Base-by-base conservation (phyloP, 2,329 filamentous ascomycete genomes). In the Thielaviopsis musarum region DNA sequence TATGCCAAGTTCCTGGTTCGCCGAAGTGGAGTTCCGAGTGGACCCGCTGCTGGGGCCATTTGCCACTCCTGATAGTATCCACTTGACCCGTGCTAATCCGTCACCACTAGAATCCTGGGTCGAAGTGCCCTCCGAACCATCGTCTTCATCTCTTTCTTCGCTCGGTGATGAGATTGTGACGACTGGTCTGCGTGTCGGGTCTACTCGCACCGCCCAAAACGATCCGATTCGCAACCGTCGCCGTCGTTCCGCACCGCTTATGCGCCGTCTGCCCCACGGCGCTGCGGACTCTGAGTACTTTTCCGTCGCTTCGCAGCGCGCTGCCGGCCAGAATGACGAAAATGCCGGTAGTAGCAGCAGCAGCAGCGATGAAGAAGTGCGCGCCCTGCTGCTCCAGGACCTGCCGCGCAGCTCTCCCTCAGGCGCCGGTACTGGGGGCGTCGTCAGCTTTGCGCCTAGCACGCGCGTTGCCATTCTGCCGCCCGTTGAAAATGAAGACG, bases 311-410 rank as follows among this genome's bases (percentile, higher is more conserved):
- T 58, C 72, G 73, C 59, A 74, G 72, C 54, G 74, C 26, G 77
- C 34, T 94, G 89, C 71, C 95, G 91, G 67, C 89, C 91, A 95
- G 65, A 91, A 95, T 72, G 95, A 94, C 66, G 89, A 95, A 38
- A 41, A 41, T 17, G 90, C 95, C 74, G 94, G 87, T 63, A 90
- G 26, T 28, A 28, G 26, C 26, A 28, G 30, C 10, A 34, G 30
- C 30, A 34, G 95, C 70, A 95, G 81, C 70, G 91, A 95, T 63
- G 89, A 90, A 51, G 91, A 95, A 19, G 49, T 15, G 66, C 80
- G 78, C 15, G 65, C 80, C 12, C 69, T 84, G 67, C 10, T 45
- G 38, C 38, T 45, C 10, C 38, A 45, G 38, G 38, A 45, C 38
- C 15, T 45, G 38, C 38, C 38, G 13, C 13, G 38, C 13, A 45